These are phyloP conservation scores for Albifimbria verrucaria DNA, from an alignment of 2,329 filamentous ascomycete species.

Conservation along the genomic window DNA sequence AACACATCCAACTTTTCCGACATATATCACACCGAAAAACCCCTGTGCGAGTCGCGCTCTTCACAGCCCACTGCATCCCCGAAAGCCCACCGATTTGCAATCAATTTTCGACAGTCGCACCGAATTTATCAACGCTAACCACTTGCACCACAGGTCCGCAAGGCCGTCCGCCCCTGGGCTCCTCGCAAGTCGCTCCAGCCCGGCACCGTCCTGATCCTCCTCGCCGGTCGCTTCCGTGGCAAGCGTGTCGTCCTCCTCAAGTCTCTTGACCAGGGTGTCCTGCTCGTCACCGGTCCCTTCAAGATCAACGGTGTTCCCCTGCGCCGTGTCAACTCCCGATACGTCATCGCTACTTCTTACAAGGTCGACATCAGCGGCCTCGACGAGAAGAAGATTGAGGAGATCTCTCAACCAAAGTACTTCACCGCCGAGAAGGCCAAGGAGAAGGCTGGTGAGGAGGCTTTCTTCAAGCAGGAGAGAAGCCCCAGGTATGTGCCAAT, in stretches of 20 bases:
- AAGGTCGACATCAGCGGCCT: slow-evolving; percentile 82
- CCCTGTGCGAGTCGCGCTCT: not conserved
- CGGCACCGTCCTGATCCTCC: slow-evolving; percentile 96
- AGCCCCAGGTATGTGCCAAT: slow-evolving; percentile 73
- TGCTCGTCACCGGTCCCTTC: slow-evolving; percentile 99
- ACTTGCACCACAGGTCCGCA: slow-evolving; percentile 71
- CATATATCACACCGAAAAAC: not conserved
- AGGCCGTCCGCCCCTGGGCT: slow-evolving; percentile 83
- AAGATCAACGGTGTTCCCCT: slow-evolving; percentile 99
- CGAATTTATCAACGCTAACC: slow-evolving; percentile 23
- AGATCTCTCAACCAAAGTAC: slow-evolving; percentile 77
- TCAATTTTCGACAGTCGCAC: not conserved
- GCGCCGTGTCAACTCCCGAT: slow-evolving; percentile 88
- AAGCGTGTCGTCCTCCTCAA: slow-evolving; percentile 99
- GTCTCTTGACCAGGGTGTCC: slow-evolving; percentile 93
- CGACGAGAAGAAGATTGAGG: slow-evolving; percentile 85
- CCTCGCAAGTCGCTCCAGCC: slow-evolving; percentile 87
- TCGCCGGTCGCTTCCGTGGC: slow-evolving; percentile 98
- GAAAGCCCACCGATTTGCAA: not conserved
- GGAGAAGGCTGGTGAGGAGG: slow-evolving; percentile 96
- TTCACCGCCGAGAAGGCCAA: slow-evolving; percentile 93
- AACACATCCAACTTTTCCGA: no score
- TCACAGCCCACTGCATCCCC: not conserved
- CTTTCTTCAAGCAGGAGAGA: slow-evolving; percentile 99
- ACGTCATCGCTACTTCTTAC: slow-evolving; percentile 87